Evolutionary conservation across 169 alveolate genomes (phyloP).

Genomic region (Plasmodium billcollinsi): DNA sequence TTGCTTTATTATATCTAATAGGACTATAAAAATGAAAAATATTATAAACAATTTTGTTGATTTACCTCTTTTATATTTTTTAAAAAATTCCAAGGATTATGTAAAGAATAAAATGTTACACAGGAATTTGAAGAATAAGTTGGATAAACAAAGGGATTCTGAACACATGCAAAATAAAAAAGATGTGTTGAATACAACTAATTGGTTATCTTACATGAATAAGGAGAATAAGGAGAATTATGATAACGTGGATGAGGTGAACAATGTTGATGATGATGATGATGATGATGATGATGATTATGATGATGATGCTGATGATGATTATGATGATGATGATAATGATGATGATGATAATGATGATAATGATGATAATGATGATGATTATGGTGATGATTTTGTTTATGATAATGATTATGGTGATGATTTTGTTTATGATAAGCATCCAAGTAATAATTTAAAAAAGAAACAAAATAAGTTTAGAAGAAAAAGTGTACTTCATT

Average conservation of each 20-base stretch:
- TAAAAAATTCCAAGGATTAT: constrained; percentile 1
- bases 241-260: background rate
- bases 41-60: constrained; percentile 53
- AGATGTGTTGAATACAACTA: background rate
- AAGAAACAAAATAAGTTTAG: too few species aligned
- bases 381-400: background rate
- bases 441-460: background rate
- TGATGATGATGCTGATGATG: background rate
- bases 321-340: background rate
- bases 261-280: background rate
- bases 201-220: background rate
- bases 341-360: background rate
- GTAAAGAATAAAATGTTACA: background rate
- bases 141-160: background rate
- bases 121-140: background rate
- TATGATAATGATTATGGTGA: background rate
- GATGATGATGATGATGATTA: background rate
- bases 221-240: constrained; percentile 4
- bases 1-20: constrained; percentile 57
- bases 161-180: background rate
- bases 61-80: constrained; percentile 27
- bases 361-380: background rate
- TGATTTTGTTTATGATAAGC: background rate
- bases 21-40: constrained; percentile 58
- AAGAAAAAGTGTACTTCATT: too few species aligned